Base-by-base conservation (phyloP, 2,329 filamentous ascomycete species). In the Aureobasidium zeae region DNA sequence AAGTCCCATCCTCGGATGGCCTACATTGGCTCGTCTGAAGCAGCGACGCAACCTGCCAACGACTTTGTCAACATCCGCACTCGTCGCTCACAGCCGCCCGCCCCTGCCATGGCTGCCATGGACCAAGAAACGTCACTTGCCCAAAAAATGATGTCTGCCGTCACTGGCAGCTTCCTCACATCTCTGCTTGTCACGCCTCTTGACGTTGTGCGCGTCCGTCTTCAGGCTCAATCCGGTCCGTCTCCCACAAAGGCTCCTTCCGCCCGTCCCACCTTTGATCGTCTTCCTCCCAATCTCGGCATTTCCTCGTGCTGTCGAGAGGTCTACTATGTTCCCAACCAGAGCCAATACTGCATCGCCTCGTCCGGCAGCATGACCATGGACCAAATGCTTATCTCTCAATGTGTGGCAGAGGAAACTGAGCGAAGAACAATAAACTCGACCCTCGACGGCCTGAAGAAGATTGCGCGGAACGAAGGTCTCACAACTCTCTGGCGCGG, bases 281-380 rank as follows among this genome's bases (percentile, higher is more conserved):
- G 81, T 51, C 74, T 91, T 36, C 86, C 86, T 44, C 79, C 83
- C 21, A 86, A 89, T 56, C 76, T 96, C 37, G 91, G 91, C 48
- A 86, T 96, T 44, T 94, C 88, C 12, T 80, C 88, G 28, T 98
- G 91, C 65, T 98, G 91, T 60, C 81, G 91, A 49, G 89, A 98
- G 63, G 89, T 98, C 25, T 98, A 96, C 63, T 98, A 94, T 72
- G 79, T 89, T 51, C 88, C 86, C 52, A 88, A 93, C 58, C 84
- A 81, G 61, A 76, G 81, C 17, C 81, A 86, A 47, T 78, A 83
- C 51, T 94, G 88, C 60, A 70, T 94, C 49, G 83, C 83, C 20
- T 67, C 73, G 45, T 55, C 46, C 26, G 55, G 50, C 44, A 54
- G 70, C 34, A 64, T 66, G 28, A 63, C 67, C 46, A 63, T 58